Evolutionary conservation across 73 alveolate species (phyloP), one percentile per base, ranked within the genome.

Genomic region (Symbiodinium natans): DNA sequence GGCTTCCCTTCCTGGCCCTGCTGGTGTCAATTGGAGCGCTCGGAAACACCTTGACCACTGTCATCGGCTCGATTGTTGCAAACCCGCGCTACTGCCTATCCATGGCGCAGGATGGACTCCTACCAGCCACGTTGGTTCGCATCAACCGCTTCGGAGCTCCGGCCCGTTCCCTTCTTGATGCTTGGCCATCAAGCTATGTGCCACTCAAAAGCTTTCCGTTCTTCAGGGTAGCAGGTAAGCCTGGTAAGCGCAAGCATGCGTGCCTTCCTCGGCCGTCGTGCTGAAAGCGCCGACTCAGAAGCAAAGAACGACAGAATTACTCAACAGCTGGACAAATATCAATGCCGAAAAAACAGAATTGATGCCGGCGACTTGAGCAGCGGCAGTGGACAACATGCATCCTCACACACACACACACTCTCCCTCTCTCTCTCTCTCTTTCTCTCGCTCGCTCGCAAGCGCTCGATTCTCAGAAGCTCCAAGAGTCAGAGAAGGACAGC

Each of bases 51-150:
- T 36, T 92, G 59, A 92, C 98, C 82, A 92, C 98, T 13, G 98
- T 92, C 36, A 92, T 92, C 34, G 98, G 98, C 68, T 42, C 92
- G n/a, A 83, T 92, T 4, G 31, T 92, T n/a, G 98, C 98, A 21
- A 54, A 42, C 48, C 98, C 98, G 13, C 82, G 98, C 3, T 36
- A 42, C n/a, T 75, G 89, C 63, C 46, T 92, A 25, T 87, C 98
- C n/a, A 92, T 92, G 98, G 98, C 98, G 27, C 98, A 90, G 87
- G 98, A 92, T n/a, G 98, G 98, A 15, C 42, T 92, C 21, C 83
- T 92, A 13, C 96, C 96, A 21, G 29, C 96, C 38, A 71, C 33
- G 11, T 63, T 90, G 75, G 96, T 90, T 40, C 96, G 96, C 17
- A 63, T 90, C 29, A 90, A 90, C 48, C 96, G 96, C 73, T 90